Base-by-base conservation (phyloP, 176 grass and related monocot genomes). In the Saccharum spontaneum region DNA sequence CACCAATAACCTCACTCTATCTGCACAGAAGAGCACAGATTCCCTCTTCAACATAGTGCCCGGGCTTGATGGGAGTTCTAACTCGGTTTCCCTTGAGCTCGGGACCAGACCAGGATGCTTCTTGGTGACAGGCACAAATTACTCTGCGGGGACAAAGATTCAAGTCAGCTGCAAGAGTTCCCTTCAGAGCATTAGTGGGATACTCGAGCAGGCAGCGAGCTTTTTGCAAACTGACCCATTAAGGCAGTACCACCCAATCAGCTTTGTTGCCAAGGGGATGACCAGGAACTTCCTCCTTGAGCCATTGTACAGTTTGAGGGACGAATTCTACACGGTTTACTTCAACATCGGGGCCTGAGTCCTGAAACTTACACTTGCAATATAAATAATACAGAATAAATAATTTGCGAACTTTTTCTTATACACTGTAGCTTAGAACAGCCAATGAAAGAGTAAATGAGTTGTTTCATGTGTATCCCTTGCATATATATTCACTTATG, bases 261-360 rank as follows among this genome's bases (percentile, higher is more conserved):
- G 93, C 82, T 99, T 99, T 43, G 18, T 94, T 3, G 91, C 97
- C 0, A 92, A 89, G 82, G 97, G 93, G 15, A 33, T 69, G 22
- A 82, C 43, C 71, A 92, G 88, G 76, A 96, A 96, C 67, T 96
- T 99, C 75, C 59, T 96, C 41, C 72, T 99, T 46, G 89, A 99
- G 62, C 93, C 97, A 50, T 71, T 96, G 67, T 77, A 94, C 73
- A 92, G 91, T 81, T 74, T 99, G 82, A 89, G 49, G 43, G 93
- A 96, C 28, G 97, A 99, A 79, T 89, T 86, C 71, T 99, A 99
- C 59, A 92, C 91, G 13, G 70, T 92, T 77, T 96, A 99, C 83
- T 99, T 99, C 84, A 92, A 94, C 71, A 65, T 96, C 41, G 82
- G 84, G 59, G 81, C 93, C 78, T 95, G 77, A 90, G 10, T 52